Evolutionary conservation across 345 rosid genomes (phyloP).

Genomic region (Lumnitzera littorea): DNA sequence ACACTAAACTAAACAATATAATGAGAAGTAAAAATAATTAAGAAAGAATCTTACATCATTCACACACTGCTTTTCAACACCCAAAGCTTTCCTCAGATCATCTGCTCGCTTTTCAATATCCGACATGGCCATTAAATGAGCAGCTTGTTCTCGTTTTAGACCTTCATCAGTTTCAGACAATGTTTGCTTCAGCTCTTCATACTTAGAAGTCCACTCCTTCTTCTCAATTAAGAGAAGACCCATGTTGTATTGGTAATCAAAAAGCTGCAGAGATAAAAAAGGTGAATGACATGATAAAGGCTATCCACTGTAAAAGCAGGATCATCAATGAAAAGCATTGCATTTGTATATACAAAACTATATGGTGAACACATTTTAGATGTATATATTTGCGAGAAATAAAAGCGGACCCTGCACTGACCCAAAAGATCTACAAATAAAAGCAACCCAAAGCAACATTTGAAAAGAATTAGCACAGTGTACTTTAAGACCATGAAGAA

Average conservation of each 20-base stretch:
- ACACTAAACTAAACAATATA: not conserved
- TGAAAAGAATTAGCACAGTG: too few relatives aligned
- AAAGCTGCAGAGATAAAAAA: slow-evolving; percentile 47
- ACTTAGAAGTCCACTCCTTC: slow-evolving; percentile 70
- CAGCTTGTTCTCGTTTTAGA: slow-evolving; percentile 64
- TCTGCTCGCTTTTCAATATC: slow-evolving; percentile 86
- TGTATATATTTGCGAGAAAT: too few relatives aligned
- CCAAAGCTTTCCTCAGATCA: slow-evolving; percentile 75
- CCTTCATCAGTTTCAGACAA: slow-evolving; percentile 52
- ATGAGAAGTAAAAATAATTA: not conserved
- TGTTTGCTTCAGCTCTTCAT: slow-evolving; percentile 54
- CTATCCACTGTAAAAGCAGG: not conserved
- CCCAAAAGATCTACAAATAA: not conserved
- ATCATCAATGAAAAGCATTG: not conserved
- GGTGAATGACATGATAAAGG: slow-evolving; percentile 10
- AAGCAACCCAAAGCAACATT: not conserved
- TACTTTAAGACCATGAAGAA: too few relatives aligned
- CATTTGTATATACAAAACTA: not conserved
- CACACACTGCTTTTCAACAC: slow-evolving; percentile 90
- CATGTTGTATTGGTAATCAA: slow-evolving; percentile 88
- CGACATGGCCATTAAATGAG: slow-evolving; percentile 57
- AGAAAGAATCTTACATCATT: slow-evolving; percentile 53
- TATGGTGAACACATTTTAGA: too few relatives aligned
- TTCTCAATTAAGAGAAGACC: slow-evolving; percentile 92
- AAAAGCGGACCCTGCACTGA: not conserved